Base-by-base conservation (phyloP, 2,329 filamentous ascomycete species). In the Colletotrichum sp. region DNA sequence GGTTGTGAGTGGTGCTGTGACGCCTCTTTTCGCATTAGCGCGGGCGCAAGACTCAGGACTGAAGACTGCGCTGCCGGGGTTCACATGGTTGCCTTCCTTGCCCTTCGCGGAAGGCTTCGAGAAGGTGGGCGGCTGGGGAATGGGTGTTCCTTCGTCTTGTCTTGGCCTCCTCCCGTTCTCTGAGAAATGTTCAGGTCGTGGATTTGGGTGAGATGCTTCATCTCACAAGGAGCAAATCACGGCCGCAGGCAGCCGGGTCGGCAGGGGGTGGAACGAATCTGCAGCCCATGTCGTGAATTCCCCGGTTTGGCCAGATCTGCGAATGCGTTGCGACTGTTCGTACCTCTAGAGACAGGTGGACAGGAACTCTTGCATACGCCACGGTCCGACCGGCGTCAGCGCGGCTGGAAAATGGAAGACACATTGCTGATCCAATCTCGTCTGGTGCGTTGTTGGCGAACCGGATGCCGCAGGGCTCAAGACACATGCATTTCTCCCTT, bases 21-120 rank as follows among this genome's bases (percentile, higher is more conserved):
- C 72, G 68, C 67, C 55, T 71, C 39, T 43, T 64, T 58, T 68
- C 39, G 62, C 75, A 72, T 67, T 77, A 77, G 75, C 71, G 75
- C 72, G 75, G 75, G 75, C 75, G 75, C 62, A 75, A 68, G 71
- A 48, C 71, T 75, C 66, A 75, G 75, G 39, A 70, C 67, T 66
- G 62, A 71, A 68, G 62, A 36, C 55, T 32, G 56, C 16, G 18
- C 32, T 56, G 30, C 32, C 13, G 56, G 56, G 34, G 62, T 48
- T 48, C 22, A 58, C 34, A 76, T 30, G 70, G 56, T 58, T 34
- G 66, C 22, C 22, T 18, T 30, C 39, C 22, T 48, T 22, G 43
- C 43, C 43, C 43, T 48, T 48, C 43, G n/a, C n/a, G 43, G n/a
- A 48, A 48, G 43, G 43, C 64, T 66, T 66, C 64, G 48, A 22